phyloP scores from a whole-genome alignment of 78 protist species.

The Dictyostelium intermedium region DNA sequence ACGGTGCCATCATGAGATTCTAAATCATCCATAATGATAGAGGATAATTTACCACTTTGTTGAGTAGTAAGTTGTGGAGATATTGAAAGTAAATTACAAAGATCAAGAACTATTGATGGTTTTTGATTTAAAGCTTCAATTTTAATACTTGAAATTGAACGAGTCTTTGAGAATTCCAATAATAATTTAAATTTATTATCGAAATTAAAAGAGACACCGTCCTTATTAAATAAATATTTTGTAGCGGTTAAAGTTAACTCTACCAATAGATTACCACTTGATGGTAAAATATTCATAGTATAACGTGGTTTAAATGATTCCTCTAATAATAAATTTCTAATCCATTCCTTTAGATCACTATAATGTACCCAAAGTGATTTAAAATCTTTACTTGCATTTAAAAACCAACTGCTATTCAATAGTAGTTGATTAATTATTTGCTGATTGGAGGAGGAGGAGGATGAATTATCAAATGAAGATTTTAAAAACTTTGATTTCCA shows the following conservation, averaged over 20 bases:
- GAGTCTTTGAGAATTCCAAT: slow-evolving; percentile 35
- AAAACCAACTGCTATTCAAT: neutral
- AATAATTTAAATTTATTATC: slow-evolving; percentile 52
- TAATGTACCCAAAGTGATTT: slow-evolving; percentile 35
- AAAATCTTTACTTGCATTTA: neutral
- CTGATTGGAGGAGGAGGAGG: neutral
- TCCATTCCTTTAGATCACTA: slow-evolving; percentile 25
- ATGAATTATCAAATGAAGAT: neutral
- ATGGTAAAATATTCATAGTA: neutral
- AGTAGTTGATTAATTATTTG: neutral
- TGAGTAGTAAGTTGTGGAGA: neutral
- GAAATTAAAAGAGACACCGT: slow-evolving; percentile 61
- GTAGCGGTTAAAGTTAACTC: slow-evolving; percentile 38
- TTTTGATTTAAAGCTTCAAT: slow-evolving; percentile 43
- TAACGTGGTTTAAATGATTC: slow-evolving; percentile 70
- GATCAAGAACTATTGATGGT: neutral
- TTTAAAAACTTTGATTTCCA: slow-evolving; percentile 45
- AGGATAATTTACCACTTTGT: neutral
- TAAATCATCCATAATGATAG: neutral
- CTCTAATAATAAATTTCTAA: slow-evolving; percentile 39
- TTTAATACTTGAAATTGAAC: neutral
- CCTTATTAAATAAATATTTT: slow-evolving; percentile 65
- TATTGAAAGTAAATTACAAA: slow-evolving; percentile 5
- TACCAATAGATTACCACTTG: slow-evolving; percentile 5
- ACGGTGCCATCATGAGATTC: slow-evolving; percentile 8